Conservation (phyloP, 2,329 filamentous ascomycete species). For the Dothistroma septosporum region DNA sequence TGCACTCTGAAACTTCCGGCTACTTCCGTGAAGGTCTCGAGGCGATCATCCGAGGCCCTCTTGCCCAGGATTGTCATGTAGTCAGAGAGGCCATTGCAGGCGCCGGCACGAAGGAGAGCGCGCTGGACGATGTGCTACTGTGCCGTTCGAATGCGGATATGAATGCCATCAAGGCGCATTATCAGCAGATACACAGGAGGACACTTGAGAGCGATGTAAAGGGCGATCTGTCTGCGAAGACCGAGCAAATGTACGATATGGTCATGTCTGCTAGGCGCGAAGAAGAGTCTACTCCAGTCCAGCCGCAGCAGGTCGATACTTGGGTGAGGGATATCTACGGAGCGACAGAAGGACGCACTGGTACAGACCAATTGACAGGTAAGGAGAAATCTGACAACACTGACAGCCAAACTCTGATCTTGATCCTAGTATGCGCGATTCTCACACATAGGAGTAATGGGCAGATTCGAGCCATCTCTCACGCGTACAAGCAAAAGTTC, state of each 20-base stretch:
- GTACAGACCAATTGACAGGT: conserved; percentile 62
- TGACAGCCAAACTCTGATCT: neutral
- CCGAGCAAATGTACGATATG: conserved; percentile 78
- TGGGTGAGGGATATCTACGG: conserved; percentile 74
- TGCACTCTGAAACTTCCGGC: conserved; percentile 69
- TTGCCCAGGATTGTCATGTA: conserved; percentile 69
- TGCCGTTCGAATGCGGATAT: conserved; percentile 83
- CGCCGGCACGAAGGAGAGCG: conserved; percentile 76
- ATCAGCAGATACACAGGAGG: conserved; percentile 62
- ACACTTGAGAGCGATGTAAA: conserved; percentile 69
- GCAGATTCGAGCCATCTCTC: conserved; percentile 76
- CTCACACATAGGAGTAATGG: conserved; percentile 71
- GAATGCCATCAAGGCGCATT: conserved; percentile 75
- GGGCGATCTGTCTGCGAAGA: conserved; percentile 79
- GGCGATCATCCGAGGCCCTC: conserved; percentile 71
- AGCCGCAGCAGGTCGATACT: conserved; percentile 67
- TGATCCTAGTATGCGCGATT: conserved; percentile 65
- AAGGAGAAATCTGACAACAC: neutral
- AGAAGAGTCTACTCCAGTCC: conserved; percentile 72
- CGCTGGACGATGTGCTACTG: conserved; percentile 83
- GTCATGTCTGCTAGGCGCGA: conserved; percentile 69
- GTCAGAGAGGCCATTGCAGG: conserved; percentile 71
- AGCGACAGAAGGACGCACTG: conserved; percentile 63
- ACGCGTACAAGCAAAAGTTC: conserved; percentile 71
- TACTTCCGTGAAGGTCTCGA: conserved; percentile 72